These are phyloP conservation scores for Alternaria infectoria DNA, from an alignment of 2,329 filamentous ascomycete species.

Conservation along the genomic window DNA sequence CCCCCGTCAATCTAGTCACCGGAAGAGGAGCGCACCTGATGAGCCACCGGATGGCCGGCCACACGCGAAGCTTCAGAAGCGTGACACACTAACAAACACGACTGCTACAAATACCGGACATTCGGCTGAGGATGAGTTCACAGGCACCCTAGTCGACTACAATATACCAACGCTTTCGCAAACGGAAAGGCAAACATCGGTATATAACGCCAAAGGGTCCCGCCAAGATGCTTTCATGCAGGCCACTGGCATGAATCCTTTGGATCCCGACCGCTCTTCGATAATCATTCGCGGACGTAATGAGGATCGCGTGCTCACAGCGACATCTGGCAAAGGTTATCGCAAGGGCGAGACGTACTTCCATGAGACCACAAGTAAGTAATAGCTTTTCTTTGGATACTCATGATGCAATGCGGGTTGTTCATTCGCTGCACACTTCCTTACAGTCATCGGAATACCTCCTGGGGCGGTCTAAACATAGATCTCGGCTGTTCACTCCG, in stretches of 20 bases:
- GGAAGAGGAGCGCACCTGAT: neutral
- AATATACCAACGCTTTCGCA: constrained; percentile 5
- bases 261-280: constrained; percentile 1
- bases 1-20: neutral
- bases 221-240: neutral
- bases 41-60: neutral
- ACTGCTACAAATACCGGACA: neutral
- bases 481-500: neutral
- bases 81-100: neutral
- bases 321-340: neutral
- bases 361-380: constrained; percentile 8
- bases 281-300: neutral
- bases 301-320: constrained; percentile 5
- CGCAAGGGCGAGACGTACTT: neutral
- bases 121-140: neutral
- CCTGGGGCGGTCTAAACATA: neutral
- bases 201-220: neutral
- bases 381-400: neutral
- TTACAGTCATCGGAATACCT: neutral
- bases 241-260: neutral
- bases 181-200: constrained; percentile 3
- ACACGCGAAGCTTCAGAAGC: constrained; percentile 6
- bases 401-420: neutral
- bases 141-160: constrained; percentile 12
- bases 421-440: neutral